Evolutionary conservation across 345 rosid genomes (phyloP).

Genomic region (Hibiscus tridactylites): DNA sequence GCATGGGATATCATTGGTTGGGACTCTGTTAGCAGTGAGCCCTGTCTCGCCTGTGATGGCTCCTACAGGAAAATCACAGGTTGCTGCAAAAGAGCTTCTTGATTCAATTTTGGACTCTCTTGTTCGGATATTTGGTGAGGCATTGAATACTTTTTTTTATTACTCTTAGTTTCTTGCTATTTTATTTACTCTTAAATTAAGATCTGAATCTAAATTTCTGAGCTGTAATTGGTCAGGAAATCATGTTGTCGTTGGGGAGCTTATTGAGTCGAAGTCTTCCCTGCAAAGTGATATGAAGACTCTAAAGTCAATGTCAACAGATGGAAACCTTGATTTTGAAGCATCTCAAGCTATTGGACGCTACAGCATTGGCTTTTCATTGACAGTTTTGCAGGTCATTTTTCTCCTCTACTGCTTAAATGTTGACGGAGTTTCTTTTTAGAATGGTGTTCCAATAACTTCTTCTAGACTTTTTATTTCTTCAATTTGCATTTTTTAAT

Average conservation of each 20-base stretch:
- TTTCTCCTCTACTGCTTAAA: conserved; percentile 3
- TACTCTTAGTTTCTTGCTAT: background rate
- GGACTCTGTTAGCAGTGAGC: conserved; percentile 74
- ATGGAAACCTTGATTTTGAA: conserved; percentile 61
- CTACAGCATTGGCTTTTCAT: conserved; percentile 81
- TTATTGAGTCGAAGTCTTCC: conserved; percentile 66
- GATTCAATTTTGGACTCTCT: conserved; percentile 77
- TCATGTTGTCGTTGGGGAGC: conserved; percentile 90
- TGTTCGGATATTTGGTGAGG: conserved; percentile 83
- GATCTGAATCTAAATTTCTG: background rate
- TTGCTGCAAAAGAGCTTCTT: conserved; percentile 82
- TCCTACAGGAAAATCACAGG: conserved; percentile 92
- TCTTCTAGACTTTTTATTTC: conserved; percentile 8
- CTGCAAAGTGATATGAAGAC: conserved; percentile 54
- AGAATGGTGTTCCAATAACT: conserved; percentile 8
- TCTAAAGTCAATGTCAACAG: conserved; percentile 54
- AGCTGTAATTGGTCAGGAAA: conserved; percentile 41
- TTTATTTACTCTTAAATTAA: background rate
- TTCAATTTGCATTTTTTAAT: conserved; percentile 12
- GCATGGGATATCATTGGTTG: conserved; percentile 63
- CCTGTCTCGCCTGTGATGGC: conserved; percentile 96
- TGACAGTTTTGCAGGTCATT: conserved; percentile 86
- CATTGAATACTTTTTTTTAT: conserved; percentile 5
- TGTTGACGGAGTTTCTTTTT: background rate
- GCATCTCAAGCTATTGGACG: conserved; percentile 88